Evolutionary conservation across 1,284 basidiomycete genomes (phyloP), one percentile per base, ranked within the genome.

Genomic region (Ustilago curta): DNA sequence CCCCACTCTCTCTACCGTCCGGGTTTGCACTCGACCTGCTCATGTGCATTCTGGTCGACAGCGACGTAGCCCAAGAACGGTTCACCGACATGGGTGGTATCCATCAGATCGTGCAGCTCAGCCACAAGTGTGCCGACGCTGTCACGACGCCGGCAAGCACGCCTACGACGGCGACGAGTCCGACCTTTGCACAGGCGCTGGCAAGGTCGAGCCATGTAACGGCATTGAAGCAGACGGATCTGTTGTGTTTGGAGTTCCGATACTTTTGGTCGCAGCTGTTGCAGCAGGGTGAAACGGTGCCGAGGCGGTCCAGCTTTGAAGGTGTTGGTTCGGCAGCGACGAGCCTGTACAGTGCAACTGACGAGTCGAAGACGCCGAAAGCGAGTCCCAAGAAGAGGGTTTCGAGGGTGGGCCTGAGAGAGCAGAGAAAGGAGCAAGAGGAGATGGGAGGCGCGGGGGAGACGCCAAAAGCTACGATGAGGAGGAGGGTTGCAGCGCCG

Each of bases 41-140:
- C 52, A 76, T 76, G 73, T 76, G 73, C 45, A 49, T 76, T 31
- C 62, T 76, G 14, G 73, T 71, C 39, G 69, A 76, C 58, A 68
- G 58, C 40, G 19, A 45, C 2, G 16, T 47, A 2, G 68, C 69
- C 1, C 68, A 62, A 43, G 61, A 70, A 27, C 56, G 61, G 1
- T 76, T 76, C 43, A 35, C 43, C 11, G 69, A 76, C 19, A 76
- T 76, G 64, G 73, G 73, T 21, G 73, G 73, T 18, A 63, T 71
- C 23, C 64, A 67, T 14, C 68, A 71, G 59, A 71, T 76, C 31
- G 64, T 71, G 8, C 58, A 76, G 31, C 69, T 76, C 35, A 65
- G 61, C 49, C 68, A 76, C 59, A 67, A 68, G 44, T 76, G 73
- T 29, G 73, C 68, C 4, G 73, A 76, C 12, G 59, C 62, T 0